These are phyloP conservation scores for Trichoderma harzianum DNA, from an alignment of 2,329 filamentous ascomycete species.

Conservation along the genomic window DNA sequence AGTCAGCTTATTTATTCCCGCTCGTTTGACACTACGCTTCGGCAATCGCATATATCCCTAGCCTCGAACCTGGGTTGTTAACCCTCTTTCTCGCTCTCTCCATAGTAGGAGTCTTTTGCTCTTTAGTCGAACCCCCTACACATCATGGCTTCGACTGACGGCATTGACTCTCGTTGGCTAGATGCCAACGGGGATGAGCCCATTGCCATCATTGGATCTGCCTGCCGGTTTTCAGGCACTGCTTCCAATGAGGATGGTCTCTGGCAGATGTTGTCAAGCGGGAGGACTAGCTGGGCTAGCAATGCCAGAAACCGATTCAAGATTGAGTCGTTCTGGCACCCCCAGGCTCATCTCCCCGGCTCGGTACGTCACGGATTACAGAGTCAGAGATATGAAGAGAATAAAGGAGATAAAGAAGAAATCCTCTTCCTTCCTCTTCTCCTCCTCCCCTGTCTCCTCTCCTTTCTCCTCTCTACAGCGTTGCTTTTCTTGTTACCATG, in stretches of 20 bases:
- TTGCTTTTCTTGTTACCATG: not conserved
- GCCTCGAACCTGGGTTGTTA: not conserved
- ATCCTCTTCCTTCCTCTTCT: not conserved
- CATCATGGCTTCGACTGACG: not conserved
- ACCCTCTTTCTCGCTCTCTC: not conserved
- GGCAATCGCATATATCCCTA: conserved; percentile 13
- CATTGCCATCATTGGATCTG: conserved; percentile 42
- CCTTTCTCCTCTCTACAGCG: not conserved
- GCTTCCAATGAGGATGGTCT: conserved; percentile 33
- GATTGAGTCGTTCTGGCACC: conserved; percentile 19
- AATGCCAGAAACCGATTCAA: conserved; percentile 16
- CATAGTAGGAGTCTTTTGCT: not conserved
- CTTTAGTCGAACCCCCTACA: not conserved
- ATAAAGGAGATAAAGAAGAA: not conserved
- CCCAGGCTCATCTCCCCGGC: conserved; percentile 15
- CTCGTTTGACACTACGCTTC: not conserved
- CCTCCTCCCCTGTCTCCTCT: not conserved
- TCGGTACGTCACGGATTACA: conserved; percentile 2
- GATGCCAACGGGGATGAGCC: conserved; percentile 28
- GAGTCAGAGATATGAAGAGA: not conserved
- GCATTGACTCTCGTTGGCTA: not conserved
- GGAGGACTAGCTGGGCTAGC: conserved; percentile 20
- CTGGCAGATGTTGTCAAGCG: conserved; percentile 34
- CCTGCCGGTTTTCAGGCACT: conserved; percentile 39
- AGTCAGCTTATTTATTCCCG: conserved; percentile 12